Evolutionary conservation across 768 basidiomycete species (phyloP).

Genomic region (Tremella yokohamensis): DNA sequence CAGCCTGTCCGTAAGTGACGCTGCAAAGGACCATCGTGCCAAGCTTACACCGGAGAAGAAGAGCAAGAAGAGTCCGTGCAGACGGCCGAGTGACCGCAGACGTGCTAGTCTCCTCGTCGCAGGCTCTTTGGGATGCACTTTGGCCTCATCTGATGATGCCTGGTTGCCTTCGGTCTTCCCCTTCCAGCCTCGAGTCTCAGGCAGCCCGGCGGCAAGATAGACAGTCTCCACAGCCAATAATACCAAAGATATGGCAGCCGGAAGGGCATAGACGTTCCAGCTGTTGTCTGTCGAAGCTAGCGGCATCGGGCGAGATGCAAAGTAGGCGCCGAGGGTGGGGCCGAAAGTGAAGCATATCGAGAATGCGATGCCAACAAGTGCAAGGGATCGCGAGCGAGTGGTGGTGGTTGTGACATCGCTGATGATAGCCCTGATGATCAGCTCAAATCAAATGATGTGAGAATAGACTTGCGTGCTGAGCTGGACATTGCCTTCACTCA

Average conservation of each 20-base stretch:
- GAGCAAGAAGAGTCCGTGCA: constrained; percentile 82
- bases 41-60: constrained; percentile 68
- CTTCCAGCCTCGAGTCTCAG: constrained; percentile 71
- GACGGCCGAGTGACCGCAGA: constrained; percentile 61
- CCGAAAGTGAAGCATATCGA: constrained; percentile 73
- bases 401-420: constrained; percentile 80
- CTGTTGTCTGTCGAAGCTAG: constrained; percentile 30
- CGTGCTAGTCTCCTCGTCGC: constrained; percentile 55
- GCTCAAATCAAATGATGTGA: not conserved
- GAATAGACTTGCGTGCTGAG: constrained; percentile 72
- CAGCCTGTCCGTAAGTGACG: constrained; percentile 59
- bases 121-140: constrained; percentile 1
- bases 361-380: constrained; percentile 93
- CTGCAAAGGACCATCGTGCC: not conserved
- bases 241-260: constrained; percentile 76
- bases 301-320: constrained; percentile 79
- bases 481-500: constrained; percentile 97
- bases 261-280: constrained; percentile 78
- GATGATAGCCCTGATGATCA: constrained; percentile 69
- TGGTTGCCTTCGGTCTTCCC: constrained; percentile 26
- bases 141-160: not conserved
- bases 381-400: constrained; percentile 77
- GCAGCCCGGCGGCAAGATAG: constrained; percentile 70
- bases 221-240: constrained; percentile 74
- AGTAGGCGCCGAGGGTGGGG: constrained; percentile 92